Conservation (phyloP, 2,329 filamentous ascomycete genomes). For the Dothideomycetes sp. region DNA sequence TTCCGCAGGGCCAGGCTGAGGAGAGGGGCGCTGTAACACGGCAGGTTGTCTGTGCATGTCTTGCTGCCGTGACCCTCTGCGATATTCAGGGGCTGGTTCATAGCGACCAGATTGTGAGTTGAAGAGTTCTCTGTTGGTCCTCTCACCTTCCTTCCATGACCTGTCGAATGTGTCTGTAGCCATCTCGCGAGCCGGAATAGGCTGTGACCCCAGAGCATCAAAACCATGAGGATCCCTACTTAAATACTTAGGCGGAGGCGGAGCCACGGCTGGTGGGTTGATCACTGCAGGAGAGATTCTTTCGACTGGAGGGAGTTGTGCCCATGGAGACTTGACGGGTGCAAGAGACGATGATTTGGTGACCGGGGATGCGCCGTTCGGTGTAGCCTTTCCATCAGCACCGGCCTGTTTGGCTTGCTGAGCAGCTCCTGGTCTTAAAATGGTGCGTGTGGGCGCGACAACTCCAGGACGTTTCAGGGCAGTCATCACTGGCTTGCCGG, state of each 20-base stretch:
- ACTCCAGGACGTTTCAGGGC: conserved; percentile 26
- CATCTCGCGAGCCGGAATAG: conserved; percentile 63
- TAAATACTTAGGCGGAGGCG: conserved; percentile 16
- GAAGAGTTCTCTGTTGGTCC: conserved; percentile 67
- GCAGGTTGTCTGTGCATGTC: conserved; percentile 66
- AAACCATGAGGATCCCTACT: conserved; percentile 20
- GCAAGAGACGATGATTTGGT: conserved; percentile 61
- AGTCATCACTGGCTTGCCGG: conserved; percentile 22
- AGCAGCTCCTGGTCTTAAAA: conserved; percentile 39
- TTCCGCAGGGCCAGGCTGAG: conserved; percentile 62
- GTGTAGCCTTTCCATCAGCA: conserved; percentile 44
- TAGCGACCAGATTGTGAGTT: conserved; percentile 94
- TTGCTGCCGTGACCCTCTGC: conserved; percentile 59
- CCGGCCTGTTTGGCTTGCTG: conserved; percentile 29
- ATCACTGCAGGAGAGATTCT: conserved; percentile 62
- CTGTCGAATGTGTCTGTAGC: conserved; percentile 90
- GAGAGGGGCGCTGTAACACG: conserved; percentile 64
- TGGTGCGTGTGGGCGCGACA: conserved; percentile 36
- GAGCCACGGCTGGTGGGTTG: conserved; percentile 40
- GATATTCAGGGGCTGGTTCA: conserved; percentile 70
- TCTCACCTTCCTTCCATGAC: conserved; percentile 63
- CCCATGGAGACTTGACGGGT: conserved; percentile 87
- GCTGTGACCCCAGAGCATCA: conserved; percentile 24
- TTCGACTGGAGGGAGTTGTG: conserved; percentile 73
- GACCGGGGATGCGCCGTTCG: conserved; percentile 57